Evolutionary conservation across 2,329 filamentous ascomycete genomes (phyloP), one percentile per base, ranked within the genome.

Genomic region (Curvularia lunata): DNA sequence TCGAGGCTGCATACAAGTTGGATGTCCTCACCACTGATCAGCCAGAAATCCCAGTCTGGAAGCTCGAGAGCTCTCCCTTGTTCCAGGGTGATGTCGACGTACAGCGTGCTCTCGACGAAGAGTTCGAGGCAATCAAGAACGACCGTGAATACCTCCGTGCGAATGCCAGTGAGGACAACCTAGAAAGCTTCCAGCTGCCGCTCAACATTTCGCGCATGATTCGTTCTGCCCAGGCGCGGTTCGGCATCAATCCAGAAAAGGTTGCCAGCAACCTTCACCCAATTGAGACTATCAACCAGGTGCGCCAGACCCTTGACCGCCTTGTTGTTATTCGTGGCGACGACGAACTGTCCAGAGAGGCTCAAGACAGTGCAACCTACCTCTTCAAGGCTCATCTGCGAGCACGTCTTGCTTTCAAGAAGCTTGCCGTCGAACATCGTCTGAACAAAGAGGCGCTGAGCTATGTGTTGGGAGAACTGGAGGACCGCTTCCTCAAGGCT

Each of bases 171-270:
- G 78, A 83, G 43, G 89, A 91, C 76, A 89, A 91, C 51, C 91
- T 95, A 47, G 90, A 95, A 68, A 86, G 86, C 76, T 92, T 96
- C 85, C 93, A 97, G 71, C 83, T 99, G 56, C 95, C 95, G 19
- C 86, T 99, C 65, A 99, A 99, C 75, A 85, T 98, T 62, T 85
- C 88, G 50, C 91, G 95, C 67, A 92, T 99, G 73, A 91, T 99
- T 56, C 90, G 97, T 71, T 92, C 90, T 50, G 91, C 95, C 0
- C 92, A 91, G 78, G 89, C 91, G 66, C 89, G 94, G 42, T 97
- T 99, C 83, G 90, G 92, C 65, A 91, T 98, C 68, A 92, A 93
- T 66, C 55, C 63, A 10, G 90, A 91, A 56, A 87, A 88, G 47
- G 88, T 90, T 59, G 88, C 92, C 65, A 98, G 94, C 76, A 92